These are phyloP conservation scores for Aspergillus calidoustus DNA, from an alignment of 2,329 filamentous ascomycete genomes.

Conservation along the genomic window DNA sequence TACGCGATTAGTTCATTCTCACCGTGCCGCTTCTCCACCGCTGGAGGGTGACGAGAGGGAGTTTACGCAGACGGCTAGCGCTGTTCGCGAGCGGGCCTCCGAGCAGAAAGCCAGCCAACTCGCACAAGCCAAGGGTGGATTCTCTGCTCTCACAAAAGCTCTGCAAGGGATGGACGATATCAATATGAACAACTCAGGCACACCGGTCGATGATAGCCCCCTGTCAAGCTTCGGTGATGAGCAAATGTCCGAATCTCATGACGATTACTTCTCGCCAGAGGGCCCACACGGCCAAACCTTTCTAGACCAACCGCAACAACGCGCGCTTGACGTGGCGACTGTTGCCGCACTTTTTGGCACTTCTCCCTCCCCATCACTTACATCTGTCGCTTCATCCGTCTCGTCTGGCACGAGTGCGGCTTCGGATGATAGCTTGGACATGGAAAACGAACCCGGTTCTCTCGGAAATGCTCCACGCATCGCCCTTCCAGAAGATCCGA, in stretches of 20 bases:
- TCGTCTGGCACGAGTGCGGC: constrained; percentile 47
- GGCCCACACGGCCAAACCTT: constrained; percentile 28
- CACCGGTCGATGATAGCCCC: constrained; percentile 38
- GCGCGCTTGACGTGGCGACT: constrained; percentile 40
- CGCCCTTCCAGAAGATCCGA: constrained; percentile 35
- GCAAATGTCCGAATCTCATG: constrained; percentile 36
- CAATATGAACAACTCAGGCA: constrained; percentile 33
- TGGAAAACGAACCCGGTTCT: constrained; percentile 28
- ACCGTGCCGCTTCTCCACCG: constrained; percentile 80
- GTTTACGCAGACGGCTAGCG: constrained; percentile 93
- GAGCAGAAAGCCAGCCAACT: constrained; percentile 39
- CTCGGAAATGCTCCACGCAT: constrained; percentile 35
- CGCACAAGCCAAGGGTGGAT: constrained; percentile 33
- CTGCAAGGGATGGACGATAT: constrained; percentile 43
- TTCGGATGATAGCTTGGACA: constrained; percentile 37
- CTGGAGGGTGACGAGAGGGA: constrained; percentile 94
- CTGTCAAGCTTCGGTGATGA: constrained; percentile 36
- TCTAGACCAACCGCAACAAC: constrained; percentile 26
- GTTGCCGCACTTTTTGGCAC: constrained; percentile 45
- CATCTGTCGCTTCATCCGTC: constrained; percentile 46
- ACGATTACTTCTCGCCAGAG: constrained; percentile 43
- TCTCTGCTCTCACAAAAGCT: constrained; percentile 47
- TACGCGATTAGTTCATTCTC: constrained; percentile 63
- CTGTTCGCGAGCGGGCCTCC: constrained; percentile 66
- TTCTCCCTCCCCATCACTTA: constrained; percentile 48